A percentile compares a stretch with the other conserved stretches of the same genome.
These are phyloP conservation scores for Microcos paniculata DNA, from an alignment of 345 rosid genomes.

Conservation along the genomic window DNA sequence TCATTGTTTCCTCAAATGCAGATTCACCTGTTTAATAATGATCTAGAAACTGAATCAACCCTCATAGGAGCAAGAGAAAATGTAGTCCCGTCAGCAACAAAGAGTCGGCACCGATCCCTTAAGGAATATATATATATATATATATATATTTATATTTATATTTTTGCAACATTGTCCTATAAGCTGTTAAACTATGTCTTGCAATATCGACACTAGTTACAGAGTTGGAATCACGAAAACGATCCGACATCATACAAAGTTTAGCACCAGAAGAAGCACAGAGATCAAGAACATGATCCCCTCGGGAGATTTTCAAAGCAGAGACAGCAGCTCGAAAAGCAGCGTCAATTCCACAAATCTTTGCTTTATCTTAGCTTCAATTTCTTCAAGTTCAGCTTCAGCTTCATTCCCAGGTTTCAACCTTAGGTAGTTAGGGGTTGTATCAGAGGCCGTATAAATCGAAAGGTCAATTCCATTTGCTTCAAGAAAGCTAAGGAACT, in stretches of 20 bases:
- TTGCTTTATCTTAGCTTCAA: constrained; percentile 64
- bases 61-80: constrained; percentile 63
- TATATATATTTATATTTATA: too few species aligned
- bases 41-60: constrained; percentile 25
- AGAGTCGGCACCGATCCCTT: constrained; percentile 71
- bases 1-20: constrained; percentile 36
- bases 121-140: too few species aligned
- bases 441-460: constrained; percentile 49
- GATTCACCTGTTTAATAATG: constrained; percentile 53
- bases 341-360: constrained; percentile 93
- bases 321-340: constrained; percentile 92
- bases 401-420: neutral
- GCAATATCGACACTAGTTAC: constrained; percentile 92
- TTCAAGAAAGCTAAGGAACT: constrained; percentile 59
- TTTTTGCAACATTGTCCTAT: constrained; percentile 82
- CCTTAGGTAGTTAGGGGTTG: constrained; percentile 86
- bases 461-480: constrained; percentile 71
- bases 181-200: constrained; percentile 83
- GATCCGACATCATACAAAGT: constrained; percentile 81
- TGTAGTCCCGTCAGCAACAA: constrained; percentile 78
- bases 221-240: constrained; percentile 70
- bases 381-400: constrained; percentile 38
- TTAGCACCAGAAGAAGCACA: constrained; percentile 98
- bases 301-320: constrained; percentile 59
- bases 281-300: constrained; percentile 93